Base-by-base conservation (phyloP, 2,329 filamentous ascomycete genomes). In the Trichoderma sp. region DNA sequence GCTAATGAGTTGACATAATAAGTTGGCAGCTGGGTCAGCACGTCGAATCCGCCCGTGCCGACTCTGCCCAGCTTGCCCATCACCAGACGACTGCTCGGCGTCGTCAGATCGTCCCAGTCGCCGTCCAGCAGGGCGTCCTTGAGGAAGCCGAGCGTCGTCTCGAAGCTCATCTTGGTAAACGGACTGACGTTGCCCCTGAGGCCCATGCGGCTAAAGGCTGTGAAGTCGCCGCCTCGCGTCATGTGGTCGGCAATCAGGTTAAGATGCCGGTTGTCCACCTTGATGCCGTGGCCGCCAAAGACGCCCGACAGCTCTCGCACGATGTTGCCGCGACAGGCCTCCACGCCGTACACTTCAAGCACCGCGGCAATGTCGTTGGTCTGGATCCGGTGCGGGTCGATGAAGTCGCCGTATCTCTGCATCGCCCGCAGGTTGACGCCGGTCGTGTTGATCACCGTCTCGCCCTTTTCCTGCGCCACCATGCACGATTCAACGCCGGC, bases 141-240 rank as follows among this genome's bases (percentile, higher is more conserved):
- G 75, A 99, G 84, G 83, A 97, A 97, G 1, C 91, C 90, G 45
- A 98, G 87, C 2, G 95, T 99, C 4, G 95, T 99, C 86, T 99
- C 95, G 81, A 98, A 99, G 78, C 92, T 97, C 94, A 98, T 98
- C 86, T 98, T 98, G 80, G 95, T 94, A 73, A 99, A 94, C 0
- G 95, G 93, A 72, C 90, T 94, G 32, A 94, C 90, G 75, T 92
- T 94, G 71, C 92, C 89, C 76, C 89, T 89, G 69, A 99, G 83
- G 1, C 94, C 95, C 76, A 92, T 96, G 58, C 95, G 91, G 80
- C 92, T 97, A 82, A 99, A 99, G 1, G 95, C 90, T 57, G 89
- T 91, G 81, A 96, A 99, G 2, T 88, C 89, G 72, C 95, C 95
- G 69, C 89, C 90, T 64, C 94, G 87, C n/a, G 95, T 99, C 95